Evolutionary conservation across 805 yeast genomes (phyloP).

Genomic region (Barnettozyma wickerhamii): DNA sequence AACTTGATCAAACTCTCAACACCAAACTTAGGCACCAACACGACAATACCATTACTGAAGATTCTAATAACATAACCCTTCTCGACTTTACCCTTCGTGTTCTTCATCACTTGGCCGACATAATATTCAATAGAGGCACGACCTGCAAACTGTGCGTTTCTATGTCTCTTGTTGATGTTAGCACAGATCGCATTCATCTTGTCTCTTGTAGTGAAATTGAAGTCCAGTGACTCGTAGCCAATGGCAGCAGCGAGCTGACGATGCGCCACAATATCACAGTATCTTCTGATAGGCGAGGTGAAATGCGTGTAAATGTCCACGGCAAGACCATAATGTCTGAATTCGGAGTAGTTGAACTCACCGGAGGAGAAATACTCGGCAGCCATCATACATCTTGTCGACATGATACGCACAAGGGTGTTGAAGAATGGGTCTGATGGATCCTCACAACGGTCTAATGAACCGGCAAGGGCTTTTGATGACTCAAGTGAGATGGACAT

Average conservation of each 20-base stretch:
- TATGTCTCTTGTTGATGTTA: conserved; percentile 88
- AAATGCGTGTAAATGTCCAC: conserved; percentile 97
- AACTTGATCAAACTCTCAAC: conserved; percentile 88
- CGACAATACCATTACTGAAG: conserved; percentile 91
- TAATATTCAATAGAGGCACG: conserved; percentile 96
- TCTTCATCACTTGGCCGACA: conserved; percentile 96
- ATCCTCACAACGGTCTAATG: conserved; percentile 84
- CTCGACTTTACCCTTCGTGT: conserved; percentile 47
- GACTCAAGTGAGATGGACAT: conserved; percentile 75
- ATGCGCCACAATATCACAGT: conserved; percentile 96
- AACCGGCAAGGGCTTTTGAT: conserved; percentile 89
- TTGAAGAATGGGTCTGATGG: conserved; percentile 85
- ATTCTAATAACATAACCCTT: conserved; percentile 92
- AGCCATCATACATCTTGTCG: conserved; percentile 98
- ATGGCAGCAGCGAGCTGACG: conserved; percentile 98
- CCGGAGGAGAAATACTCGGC: conserved; percentile 97
- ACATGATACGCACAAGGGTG: conserved; percentile 90
- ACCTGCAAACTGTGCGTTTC: conserved; percentile 99
- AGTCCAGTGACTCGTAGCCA: conserved; percentile 80
- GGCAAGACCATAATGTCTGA: conserved; percentile 95
- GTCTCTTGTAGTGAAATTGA: conserved; percentile 78
- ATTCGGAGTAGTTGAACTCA: conserved; percentile 82
- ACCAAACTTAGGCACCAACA: conserved; percentile 92
- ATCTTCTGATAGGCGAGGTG: conserved; percentile 97
- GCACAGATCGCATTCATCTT: conserved; percentile 86